These are phyloP conservation scores for Basidiobolus meristosporus DNA, from an alignment of 371 early-diverging fungal genomes.

Conservation along the genomic window DNA sequence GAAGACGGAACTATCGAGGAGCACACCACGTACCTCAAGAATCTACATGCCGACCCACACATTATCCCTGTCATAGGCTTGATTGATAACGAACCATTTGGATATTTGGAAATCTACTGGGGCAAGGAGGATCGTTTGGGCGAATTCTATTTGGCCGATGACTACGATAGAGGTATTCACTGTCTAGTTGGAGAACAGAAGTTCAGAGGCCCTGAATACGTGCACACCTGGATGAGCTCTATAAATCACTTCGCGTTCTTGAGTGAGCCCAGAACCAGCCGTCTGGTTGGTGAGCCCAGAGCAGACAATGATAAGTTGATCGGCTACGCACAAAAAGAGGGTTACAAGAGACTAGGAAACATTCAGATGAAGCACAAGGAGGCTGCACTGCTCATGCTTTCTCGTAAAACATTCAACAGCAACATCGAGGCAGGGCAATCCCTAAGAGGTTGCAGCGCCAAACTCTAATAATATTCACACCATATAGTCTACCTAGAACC, in stretches of 20 bases:
- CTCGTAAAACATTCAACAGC: not conserved
- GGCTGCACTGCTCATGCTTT: not conserved
- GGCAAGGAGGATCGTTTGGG: constrained; percentile 3
- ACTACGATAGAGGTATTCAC: constrained; percentile 7
- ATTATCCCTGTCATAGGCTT: constrained; percentile 5
- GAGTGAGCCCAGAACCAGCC: constrained; percentile 1
- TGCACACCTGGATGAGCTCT: constrained; percentile 4
- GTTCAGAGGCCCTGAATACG: constrained; percentile 4
- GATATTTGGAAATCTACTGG: constrained; percentile 9
- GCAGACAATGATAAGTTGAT: constrained; percentile 5
- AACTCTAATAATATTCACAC: too few relatives aligned
- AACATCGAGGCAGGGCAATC: too few relatives aligned
- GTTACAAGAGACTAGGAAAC: not conserved
- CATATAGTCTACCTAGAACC: too few relatives aligned
- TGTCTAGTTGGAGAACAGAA: constrained; percentile 6
- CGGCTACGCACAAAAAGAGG: constrained; percentile 1
- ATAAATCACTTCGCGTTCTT: constrained; percentile 1
- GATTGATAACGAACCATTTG: constrained; percentile 7
- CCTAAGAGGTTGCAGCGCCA: too few relatives aligned
- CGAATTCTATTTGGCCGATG: constrained; percentile 1
- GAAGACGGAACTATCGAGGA: constrained; percentile 4
- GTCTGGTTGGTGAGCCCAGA: constrained; percentile 6
- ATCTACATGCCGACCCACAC: not conserved
- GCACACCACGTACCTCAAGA: constrained; percentile 3
- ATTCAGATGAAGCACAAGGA: not conserved